Base-by-base conservation (phyloP, 176 grass and related monocot species). In the Oryza meridionalis region DNA sequence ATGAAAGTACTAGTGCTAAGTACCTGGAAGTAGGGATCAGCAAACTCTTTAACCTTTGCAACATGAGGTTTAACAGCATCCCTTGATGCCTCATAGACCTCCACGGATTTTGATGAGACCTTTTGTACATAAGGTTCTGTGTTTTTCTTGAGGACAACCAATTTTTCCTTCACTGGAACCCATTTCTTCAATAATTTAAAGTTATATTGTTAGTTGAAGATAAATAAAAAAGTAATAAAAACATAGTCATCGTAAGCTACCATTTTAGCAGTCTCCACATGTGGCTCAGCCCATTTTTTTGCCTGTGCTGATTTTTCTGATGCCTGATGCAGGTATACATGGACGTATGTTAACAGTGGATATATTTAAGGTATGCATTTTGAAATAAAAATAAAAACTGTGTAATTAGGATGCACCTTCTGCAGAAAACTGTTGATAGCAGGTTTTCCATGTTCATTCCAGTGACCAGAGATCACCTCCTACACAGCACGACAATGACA, bases 11-110 rank as follows among this genome's bases (percentile, higher is more conserved):
- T 75, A 58, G 31, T 7, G 65, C 4, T n/a, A 76, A 66, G 29
- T 98, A 99, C 97, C 93, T 99, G 91, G 72, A 88, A 62, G 67
- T 99, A 92, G 33, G 93, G 91, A 90, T 88, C 81, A 78, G 86
- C 70, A 63, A 96, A 21, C 74, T 90, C 86, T 68, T 89, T 94
- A 81, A 84, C 50, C 82, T 92, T 94, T 67, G 84, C 70, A 44
- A 90, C 16, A 83, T 96, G 89, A 64, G 85, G 86, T 61, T 69
- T 67, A 72, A 91, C 76, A 79, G 85, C 86, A 65, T 65, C 85
- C 72, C 86, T 94, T 19, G 91, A 88, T 84, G 83, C 88, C 71
- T 94, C 51, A 45, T 94, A 99, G 37, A 83, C 38, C 82, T 99
- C 91, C 63, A 94, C 76, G 9, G 91, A 92, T 89, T 89, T 96